Percentiles rank a stretch among this genome's conserved stretches.
phyloP scores from a whole-genome alignment of 345 rosid species.

The Euphorbia pulcherrima region DNA sequence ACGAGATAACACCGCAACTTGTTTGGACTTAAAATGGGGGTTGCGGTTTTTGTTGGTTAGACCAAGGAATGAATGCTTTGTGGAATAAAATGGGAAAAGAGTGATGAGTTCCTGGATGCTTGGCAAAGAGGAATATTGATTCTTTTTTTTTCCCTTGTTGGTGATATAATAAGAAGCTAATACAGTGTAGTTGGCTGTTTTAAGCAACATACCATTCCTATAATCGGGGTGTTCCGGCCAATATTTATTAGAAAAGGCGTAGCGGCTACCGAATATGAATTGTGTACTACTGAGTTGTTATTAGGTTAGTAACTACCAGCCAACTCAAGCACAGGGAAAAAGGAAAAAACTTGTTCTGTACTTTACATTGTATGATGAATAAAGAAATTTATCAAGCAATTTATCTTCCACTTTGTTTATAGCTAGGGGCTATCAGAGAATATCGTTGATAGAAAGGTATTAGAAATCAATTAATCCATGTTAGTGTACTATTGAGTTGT shows the following conservation, averaged over 20 bases:
- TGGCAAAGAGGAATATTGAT: constrained; percentile 25
- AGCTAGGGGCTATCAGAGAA: too few relatives aligned
- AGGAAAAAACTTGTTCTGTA: background rate
- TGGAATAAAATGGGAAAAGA: constrained; percentile 42
- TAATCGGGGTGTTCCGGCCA: constrained; percentile 3
- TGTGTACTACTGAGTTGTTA: background rate
- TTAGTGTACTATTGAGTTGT: too few relatives aligned
- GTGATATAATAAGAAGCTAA: constrained; percentile 15
- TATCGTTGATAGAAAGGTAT: too few relatives aligned
- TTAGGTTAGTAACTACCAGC: background rate
- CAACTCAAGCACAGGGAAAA: background rate
- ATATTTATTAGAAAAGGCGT: background rate
- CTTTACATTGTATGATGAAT: background rate
- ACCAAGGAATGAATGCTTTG: constrained; percentile 20
- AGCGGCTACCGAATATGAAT: constrained; percentile 1
- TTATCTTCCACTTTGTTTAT: background rate
- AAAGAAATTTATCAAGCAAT: background rate
- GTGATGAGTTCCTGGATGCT: constrained; percentile 35
- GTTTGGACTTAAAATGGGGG: constrained; percentile 19
- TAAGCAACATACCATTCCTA: constrained; percentile 9
- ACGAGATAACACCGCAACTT: constrained; percentile 40
- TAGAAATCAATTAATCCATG: too few relatives aligned
- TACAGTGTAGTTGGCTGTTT: background rate
- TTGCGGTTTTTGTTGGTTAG: constrained; percentile 26
- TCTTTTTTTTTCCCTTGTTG: constrained; percentile 13